Conservation (phyloP, 352 stramenopile species). For the Thalassiosira livingstoniorum region DNA sequence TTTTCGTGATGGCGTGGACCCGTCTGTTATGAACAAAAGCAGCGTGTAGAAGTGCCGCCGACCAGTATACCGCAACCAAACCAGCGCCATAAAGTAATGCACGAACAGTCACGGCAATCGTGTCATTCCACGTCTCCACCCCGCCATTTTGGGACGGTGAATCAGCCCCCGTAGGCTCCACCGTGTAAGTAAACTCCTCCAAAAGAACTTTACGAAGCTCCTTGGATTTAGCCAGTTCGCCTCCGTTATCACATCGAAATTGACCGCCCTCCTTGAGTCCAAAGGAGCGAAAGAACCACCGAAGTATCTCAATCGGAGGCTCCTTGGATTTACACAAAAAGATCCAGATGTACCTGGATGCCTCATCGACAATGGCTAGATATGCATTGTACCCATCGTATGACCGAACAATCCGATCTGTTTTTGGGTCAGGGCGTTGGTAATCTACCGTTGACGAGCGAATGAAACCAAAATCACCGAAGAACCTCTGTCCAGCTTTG, state of each 20-base stretch:
- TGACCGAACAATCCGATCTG: conserved; percentile 26
- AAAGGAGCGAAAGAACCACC: neutral
- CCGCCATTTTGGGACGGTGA: conserved; percentile 44
- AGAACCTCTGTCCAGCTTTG: neutral
- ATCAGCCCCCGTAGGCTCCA: conserved; percentile 30
- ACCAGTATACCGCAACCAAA: conserved; percentile 32
- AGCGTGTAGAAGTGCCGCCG: conserved; percentile 22
- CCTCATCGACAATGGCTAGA: no score
- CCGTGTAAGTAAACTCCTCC: conserved; percentile 2
- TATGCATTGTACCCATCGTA: no score
- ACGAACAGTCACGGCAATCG: conserved; percentile 19
- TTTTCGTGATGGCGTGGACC: conserved; percentile 3
- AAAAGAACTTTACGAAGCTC: conserved; percentile 2
- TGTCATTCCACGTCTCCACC: no score
- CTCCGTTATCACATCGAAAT: conserved; percentile 37
- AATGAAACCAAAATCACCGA: conserved; percentile 40
- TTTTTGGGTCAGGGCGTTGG: neutral
- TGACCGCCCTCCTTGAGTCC: neutral
- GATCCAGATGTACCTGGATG: conserved; percentile 22
- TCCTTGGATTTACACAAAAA: conserved; percentile 34
- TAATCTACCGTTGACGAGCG: conserved; percentile 20
- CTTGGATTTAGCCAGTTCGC: conserved; percentile 18
- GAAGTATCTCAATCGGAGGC: conserved; percentile 11
- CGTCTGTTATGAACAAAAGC: conserved; percentile 27
- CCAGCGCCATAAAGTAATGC: conserved; percentile 30